A percentile compares a stretch with the other conserved stretches of the same genome.
These are phyloP conservation scores for Keithomyces neogunnii DNA, from an alignment of 2,329 filamentous ascomycete genomes.

Conservation along the genomic window DNA sequence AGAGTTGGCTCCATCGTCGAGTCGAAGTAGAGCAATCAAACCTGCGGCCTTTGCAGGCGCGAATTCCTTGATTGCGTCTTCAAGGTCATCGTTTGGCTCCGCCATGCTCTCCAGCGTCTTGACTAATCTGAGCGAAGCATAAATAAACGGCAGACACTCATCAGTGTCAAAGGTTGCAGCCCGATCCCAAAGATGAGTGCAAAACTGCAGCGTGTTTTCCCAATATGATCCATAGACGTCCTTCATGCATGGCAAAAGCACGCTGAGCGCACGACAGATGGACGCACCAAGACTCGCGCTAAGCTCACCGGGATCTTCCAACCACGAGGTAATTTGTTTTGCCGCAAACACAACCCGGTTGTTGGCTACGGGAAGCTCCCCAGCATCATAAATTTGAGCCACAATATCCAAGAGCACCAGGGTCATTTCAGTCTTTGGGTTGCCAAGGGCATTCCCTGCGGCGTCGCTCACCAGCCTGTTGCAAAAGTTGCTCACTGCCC, in stretches of 20 bases:
- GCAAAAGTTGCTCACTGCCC: conserved; percentile 41
- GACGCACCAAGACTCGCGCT: conserved; percentile 37
- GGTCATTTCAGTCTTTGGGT: conserved; percentile 36
- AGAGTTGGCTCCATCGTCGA: conserved; percentile 35
- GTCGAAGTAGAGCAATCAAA: conserved; percentile 55
- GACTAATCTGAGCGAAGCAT: conserved; percentile 67
- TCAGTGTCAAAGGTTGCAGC: conserved; percentile 33
- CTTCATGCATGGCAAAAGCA: conserved; percentile 63
- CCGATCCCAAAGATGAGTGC: conserved; percentile 48
- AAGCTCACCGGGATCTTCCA: conserved; percentile 42
- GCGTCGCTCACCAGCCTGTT: conserved; percentile 54
- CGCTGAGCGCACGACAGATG: conserved; percentile 47
- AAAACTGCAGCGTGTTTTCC: conserved; percentile 55
- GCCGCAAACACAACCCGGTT: conserved; percentile 76
- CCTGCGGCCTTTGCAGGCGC: conserved; percentile 46
- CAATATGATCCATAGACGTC: conserved; percentile 87
- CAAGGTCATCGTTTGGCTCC: conserved; percentile 78
- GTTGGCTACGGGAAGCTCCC: conserved; percentile 47
- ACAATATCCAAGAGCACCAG: conserved; percentile 48
- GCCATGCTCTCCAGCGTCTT: conserved; percentile 52
- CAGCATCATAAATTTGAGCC: conserved; percentile 41
- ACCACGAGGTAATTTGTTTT: conserved; percentile 66
- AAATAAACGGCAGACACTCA: conserved; percentile 51
- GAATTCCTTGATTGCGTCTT: conserved; percentile 60
- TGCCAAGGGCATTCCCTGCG: conserved; percentile 36